Conservation (phyloP, 352 stramenopile genomes). For the Albugo candida region DNA sequence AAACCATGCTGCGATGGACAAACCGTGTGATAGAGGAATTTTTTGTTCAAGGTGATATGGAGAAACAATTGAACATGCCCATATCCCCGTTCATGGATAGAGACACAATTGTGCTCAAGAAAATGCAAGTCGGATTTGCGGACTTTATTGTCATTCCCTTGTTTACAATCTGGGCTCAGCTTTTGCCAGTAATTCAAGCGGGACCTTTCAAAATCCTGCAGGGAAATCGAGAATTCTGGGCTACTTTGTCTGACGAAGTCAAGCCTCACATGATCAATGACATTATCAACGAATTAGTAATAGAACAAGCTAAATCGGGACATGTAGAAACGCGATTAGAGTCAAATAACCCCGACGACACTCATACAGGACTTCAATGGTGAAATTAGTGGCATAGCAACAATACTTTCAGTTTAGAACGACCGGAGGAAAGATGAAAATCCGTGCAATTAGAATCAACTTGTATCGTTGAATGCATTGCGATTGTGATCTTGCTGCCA, state of each 20-base stretch:
- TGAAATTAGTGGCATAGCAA: no score
- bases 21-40: constrained; percentile 90
- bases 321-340: no score
- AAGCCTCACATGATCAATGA: constrained; percentile 76
- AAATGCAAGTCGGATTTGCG: constrained; percentile 89
- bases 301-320: background rate
- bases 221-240: constrained; percentile 71
- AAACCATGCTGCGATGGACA: constrained; percentile 83
- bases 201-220: constrained; percentile 47
- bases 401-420: no score
- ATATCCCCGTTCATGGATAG: constrained; percentile 89
- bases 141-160: constrained; percentile 85
- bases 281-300: constrained; percentile 27
- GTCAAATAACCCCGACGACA: no score
- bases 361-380: no score
- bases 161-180: constrained; percentile 74
- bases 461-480: no score
- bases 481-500: no score
- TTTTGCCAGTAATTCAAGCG: constrained; percentile 42
- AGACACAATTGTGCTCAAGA: constrained; percentile 79
- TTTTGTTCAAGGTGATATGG: constrained; percentile 89
- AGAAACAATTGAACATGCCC: constrained; percentile 77
- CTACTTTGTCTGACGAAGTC: constrained; percentile 53
- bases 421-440: no score
- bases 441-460: no score